Evolutionary conservation across 805 yeast genomes (phyloP), one percentile per base, ranked within the genome.

Genomic region (Wickerhamiella australiensis): DNA sequence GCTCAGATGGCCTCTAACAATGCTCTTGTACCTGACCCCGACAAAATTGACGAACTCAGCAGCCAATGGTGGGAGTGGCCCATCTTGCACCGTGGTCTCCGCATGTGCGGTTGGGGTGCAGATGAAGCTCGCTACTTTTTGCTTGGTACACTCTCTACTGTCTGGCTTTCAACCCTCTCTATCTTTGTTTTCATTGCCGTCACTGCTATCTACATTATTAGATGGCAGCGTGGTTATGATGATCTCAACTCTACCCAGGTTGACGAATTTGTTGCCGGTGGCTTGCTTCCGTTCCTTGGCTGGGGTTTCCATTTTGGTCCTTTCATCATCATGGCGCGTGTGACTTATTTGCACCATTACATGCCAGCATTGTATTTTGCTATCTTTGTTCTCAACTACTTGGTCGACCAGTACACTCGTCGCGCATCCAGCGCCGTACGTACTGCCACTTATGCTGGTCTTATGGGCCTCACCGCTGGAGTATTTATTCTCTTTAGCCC

Each of bases 331-430:
- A 90, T 90, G 98, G 87, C 94, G 11, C 83, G 98, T 71, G 96
- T 92, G 51, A 87, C 95, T 1, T 90, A 92, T 64, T 92, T 90
- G 29, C 98, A 90, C 68, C 98, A 90, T 65, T 90, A 90, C 66
- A 77, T 87, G 57, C 98, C 98, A 12, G 95, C 97, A 1, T 74
- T 88, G 55, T 90, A 84, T 68, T 90, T 90, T 70, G 97, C 97
- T 46, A 81, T 87, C 71, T 69, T 88, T 55, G 80, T 85, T 26
- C 72, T 78, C 57, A 78, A 77, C 50, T 83, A 77, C 65, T 68
- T 76, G 55, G 67, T 81, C 43, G 85, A 81, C 60, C 58, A 13
- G 63, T 68, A 60, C 69, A 67, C 22, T 61, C 61, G 58, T 52
- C 67, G 36, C 67, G 63, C 46, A 40, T 61, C 50, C 38, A 43